Percentiles rank a stretch among this genome's conserved stretches.
Conservation (phyloP, 2,329 filamentous ascomycete species). For the Calonectria henricotiae region DNA sequence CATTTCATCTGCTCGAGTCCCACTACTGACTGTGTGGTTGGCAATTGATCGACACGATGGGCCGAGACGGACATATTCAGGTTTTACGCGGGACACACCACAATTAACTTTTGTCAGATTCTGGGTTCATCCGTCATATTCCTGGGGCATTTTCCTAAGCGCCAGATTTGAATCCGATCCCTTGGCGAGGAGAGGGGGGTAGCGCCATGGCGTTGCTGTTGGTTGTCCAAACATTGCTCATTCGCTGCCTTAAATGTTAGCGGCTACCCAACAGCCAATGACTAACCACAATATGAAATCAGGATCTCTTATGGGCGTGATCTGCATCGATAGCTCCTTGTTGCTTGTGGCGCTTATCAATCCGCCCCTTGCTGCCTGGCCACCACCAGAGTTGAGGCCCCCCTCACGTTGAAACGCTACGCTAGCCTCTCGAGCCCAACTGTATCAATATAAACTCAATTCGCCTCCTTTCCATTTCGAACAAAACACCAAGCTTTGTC, state of each 20-base stretch:
- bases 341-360: not conserved
- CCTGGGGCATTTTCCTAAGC: not conserved
- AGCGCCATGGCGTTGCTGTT: not conserved
- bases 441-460: not conserved
- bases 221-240: not conserved
- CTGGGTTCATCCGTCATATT: not conserved
- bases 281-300: not conserved
- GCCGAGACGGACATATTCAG: conserved; percentile 5
- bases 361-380: not conserved
- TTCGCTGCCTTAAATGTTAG: conserved; percentile 10
- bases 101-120: not conserved
- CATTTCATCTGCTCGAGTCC: not conserved
- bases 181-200: not conserved
- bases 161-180: not conserved
- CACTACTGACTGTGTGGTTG: not conserved
- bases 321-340: not conserved
- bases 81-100: not conserved
- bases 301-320: not conserved
- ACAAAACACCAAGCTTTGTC: not conserved
- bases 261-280: not conserved
- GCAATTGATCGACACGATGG: conserved; percentile 8
- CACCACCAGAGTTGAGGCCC: not conserved
- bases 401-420: not conserved
- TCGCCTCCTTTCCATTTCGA: not conserved
- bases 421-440: not conserved